Evolutionary conservation across 2,329 filamentous ascomycete species (phyloP).

Genomic region (Fusarium protoensiforme): DNA sequence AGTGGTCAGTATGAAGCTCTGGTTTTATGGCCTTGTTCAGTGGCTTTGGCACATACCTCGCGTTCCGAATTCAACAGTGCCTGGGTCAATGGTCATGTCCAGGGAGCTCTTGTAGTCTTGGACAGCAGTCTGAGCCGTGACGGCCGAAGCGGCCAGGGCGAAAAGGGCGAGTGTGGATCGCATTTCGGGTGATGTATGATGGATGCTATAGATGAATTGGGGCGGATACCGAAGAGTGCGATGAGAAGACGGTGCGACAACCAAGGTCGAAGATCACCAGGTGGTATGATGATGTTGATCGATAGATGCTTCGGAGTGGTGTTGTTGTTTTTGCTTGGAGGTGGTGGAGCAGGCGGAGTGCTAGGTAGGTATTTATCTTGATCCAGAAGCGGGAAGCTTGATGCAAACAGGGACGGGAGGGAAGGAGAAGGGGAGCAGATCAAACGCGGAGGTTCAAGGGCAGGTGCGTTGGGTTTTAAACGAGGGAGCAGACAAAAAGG

Average conservation of each 20-base stretch:
- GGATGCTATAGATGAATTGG: constrained; percentile 13
- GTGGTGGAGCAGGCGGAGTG: constrained; percentile 3
- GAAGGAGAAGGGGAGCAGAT: constrained; percentile 9
- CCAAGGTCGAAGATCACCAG: constrained; percentile 9
- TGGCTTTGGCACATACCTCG: constrained; percentile 52
- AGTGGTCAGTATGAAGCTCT: constrained; percentile 17
- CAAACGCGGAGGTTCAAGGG: constrained; percentile 19
- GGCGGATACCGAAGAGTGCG: neutral
- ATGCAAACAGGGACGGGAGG: constrained; percentile 20
- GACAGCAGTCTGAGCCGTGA: constrained; percentile 52
- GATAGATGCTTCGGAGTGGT: constrained; percentile 17
- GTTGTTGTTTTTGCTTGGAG: constrained; percentile 16
- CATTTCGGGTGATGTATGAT: constrained; percentile 49
- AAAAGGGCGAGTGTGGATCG: constrained; percentile 53
- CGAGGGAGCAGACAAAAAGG: constrained; percentile 28
- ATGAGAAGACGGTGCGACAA: constrained; percentile 15
- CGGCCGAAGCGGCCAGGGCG: constrained; percentile 57
- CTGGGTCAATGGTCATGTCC: constrained; percentile 55
- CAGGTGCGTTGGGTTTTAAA: constrained; percentile 39
- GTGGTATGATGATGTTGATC: constrained; percentile 38
- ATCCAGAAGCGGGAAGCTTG: neutral
- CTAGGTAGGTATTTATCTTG: constrained; percentile 37
- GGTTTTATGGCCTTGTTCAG: neutral
- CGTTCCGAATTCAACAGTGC: constrained; percentile 44
- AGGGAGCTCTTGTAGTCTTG: constrained; percentile 57